These are phyloP conservation scores for Astrothelium macrocarpum DNA, from an alignment of 495 filamentous ascomycete genomes.

Conservation along the genomic window DNA sequence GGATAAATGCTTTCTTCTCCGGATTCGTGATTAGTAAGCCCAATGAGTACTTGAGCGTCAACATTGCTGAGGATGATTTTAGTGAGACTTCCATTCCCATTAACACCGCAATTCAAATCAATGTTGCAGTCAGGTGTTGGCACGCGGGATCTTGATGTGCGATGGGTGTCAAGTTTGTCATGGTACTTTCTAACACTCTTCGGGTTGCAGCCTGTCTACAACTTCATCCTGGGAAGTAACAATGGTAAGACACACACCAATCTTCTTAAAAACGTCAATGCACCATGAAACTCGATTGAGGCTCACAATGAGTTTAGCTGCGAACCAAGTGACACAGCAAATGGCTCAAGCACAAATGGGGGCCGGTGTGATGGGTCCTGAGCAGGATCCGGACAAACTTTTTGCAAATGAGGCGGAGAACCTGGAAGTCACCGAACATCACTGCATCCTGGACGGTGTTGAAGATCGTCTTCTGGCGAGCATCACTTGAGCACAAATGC, in stretches of 20 bases:
- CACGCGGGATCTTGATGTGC: conserved; percentile 88
- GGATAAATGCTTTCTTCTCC: conserved; percentile 98
- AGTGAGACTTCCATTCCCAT: conserved; percentile 98
- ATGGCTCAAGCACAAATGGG: conserved; percentile 69
- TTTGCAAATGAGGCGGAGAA: conserved; percentile 90
- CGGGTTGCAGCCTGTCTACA: conserved; percentile 94
- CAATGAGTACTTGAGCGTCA: neutral
- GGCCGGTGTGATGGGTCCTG: conserved; percentile 74
- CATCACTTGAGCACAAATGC: neutral
- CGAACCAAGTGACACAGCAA: conserved; percentile 88
- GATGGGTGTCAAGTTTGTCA: conserved; percentile 95
- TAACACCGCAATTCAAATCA: conserved; percentile 97
- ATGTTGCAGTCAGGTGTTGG: conserved; percentile 97
- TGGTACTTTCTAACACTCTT: conserved; percentile 99
- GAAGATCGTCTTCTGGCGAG: conserved; percentile 65
- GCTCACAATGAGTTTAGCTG: conserved; percentile 47
- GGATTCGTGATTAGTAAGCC: conserved; percentile 88
- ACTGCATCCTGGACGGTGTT: conserved; percentile 77
- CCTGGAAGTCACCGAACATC: conserved; percentile 85
- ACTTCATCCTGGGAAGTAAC: conserved; percentile 88
- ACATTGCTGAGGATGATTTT: neutral
- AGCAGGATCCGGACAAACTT: conserved; percentile 91
- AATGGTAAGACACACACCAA: conserved; percentile 55
- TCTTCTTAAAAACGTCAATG: neutral
- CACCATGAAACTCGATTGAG: neutral